Conservation (phyloP, 345 rosid species). For the Ceriops tagal region DNA sequence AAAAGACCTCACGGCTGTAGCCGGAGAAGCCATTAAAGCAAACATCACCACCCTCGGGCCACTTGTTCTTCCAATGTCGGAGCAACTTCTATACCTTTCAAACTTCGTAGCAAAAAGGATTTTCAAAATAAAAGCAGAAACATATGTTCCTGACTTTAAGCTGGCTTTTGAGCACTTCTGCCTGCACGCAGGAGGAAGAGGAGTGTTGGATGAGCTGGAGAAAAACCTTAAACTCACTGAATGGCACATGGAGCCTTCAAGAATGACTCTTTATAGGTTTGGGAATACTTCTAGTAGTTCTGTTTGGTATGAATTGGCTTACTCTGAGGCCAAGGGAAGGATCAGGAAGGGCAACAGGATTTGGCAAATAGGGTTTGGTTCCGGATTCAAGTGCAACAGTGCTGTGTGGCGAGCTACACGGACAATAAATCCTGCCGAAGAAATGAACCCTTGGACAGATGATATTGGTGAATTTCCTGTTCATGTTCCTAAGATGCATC, state of each 20-base stretch:
- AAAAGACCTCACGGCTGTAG: conserved; percentile 21
- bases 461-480: neutral
- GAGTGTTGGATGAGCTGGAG: conserved; percentile 9
- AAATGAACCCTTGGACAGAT: neutral
- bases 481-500: too few species aligned
- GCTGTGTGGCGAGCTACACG: neutral
- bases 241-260: conserved; percentile 9
- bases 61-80: conserved; percentile 23
- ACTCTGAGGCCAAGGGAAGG: neutral
- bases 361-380: neutral
- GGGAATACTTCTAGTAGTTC: neutral
- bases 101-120: conserved; percentile 1
- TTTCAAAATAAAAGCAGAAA: neutral
- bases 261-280: neutral
- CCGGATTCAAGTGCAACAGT: conserved; percentile 5
- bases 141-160: conserved; percentile 11
- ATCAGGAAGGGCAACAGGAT: conserved; percentile 1
- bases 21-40: conserved; percentile 19
- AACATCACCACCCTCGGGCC: conserved; percentile 22
- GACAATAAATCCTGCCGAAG: neutral
- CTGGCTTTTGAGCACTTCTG: conserved; percentile 19
- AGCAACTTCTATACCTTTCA: conserved; percentile 14
- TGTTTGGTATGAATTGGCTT: conserved; percentile 1
- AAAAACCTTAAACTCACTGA: conserved; percentile 6
- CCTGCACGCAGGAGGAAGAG: conserved; percentile 13